Conservation (phyloP, 2,329 filamentous ascomycete species). For the Mycosphaerelloides madeirae region DNA sequence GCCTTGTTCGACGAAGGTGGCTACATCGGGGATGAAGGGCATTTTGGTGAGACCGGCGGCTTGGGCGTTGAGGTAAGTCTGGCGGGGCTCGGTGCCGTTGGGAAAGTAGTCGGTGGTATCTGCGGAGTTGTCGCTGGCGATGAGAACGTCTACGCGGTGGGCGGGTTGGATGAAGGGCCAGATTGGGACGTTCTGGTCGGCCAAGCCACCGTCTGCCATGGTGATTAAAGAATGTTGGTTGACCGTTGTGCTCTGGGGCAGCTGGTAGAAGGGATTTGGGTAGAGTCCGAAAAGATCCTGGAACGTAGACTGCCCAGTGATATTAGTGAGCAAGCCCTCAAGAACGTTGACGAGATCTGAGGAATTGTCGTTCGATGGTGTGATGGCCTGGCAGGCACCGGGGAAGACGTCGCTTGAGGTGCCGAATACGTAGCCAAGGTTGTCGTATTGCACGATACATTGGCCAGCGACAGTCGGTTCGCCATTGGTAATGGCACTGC, state of each 20-base stretch:
- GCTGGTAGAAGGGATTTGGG: constrained; percentile 59
- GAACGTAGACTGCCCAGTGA: constrained; percentile 31
- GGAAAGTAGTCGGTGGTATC: constrained; percentile 57
- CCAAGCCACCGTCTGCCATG: constrained; percentile 50
- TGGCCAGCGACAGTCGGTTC: constrained; percentile 34
- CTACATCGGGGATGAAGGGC: constrained; percentile 53
- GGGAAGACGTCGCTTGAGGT: constrained; percentile 43
- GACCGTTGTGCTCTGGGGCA: constrained; percentile 39
- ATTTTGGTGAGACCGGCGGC: constrained; percentile 52
- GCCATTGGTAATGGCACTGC: constrained; percentile 54
- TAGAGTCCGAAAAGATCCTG: constrained; percentile 48
- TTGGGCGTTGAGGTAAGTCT: constrained; percentile 54
- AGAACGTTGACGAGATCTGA: constrained; percentile 16
- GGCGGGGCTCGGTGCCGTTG: constrained; percentile 55
- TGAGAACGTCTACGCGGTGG: constrained; percentile 57
- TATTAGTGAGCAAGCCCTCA: constrained; percentile 22
- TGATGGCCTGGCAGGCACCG: constrained; percentile 13
- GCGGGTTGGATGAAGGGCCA: constrained; percentile 49
- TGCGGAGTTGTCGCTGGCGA: constrained; percentile 61
- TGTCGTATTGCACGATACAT: constrained; percentile 47
- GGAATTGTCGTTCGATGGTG: constrained; percentile 11
- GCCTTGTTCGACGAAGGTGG: constrained; percentile 55
- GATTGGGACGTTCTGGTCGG: constrained; percentile 50
- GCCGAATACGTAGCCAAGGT: constrained; percentile 45
- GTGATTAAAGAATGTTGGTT: constrained; percentile 37